These are phyloP conservation scores for Tinospora cordifolia DNA, from an alignment of 164 flowering plant species.

Conservation along the genomic window DNA sequence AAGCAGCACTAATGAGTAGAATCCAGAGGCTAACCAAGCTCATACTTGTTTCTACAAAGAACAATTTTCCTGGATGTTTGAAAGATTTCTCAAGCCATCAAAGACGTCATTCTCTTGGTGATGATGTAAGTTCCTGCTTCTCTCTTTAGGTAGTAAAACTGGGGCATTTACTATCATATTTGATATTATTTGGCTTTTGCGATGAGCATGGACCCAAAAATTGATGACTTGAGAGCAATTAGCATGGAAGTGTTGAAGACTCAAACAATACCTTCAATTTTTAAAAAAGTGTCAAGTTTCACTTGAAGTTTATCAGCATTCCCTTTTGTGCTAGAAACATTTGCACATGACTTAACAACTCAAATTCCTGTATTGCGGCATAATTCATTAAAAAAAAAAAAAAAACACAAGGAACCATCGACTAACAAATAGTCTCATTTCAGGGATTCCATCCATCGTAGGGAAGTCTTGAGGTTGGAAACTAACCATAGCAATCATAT, in stretches of 20 bases:
- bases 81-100: constrained; percentile 59
- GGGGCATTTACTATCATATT: not conserved
- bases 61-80: constrained; percentile 61
- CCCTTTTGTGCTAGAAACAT: too few relatives aligned
- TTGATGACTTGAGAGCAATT: not conserved
- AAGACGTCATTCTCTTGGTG: constrained; percentile 48
- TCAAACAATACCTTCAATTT: too few relatives aligned
- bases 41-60: constrained; percentile 93
- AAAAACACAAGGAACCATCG: too few relatives aligned
- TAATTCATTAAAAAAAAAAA: too few relatives aligned
- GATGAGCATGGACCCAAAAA: not conserved
- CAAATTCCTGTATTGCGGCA: too few relatives aligned
- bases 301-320: too few relatives aligned
- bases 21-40: constrained; percentile 94
- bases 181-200: not conserved
- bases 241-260: not conserved
- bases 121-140: constrained; percentile 53
- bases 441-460: too few relatives aligned
- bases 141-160: not conserved
- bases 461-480: too few relatives aligned
- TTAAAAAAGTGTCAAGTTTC: too few relatives aligned
- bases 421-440: too few relatives aligned
- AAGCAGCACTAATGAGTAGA: constrained; percentile 97
- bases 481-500: too few relatives aligned
- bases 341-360: too few relatives aligned